Percentiles rank a stretch among this genome's conserved stretches.
Evolutionary conservation across 345 rosid species (phyloP).

Genomic region (Gossypioides kirkii): DNA sequence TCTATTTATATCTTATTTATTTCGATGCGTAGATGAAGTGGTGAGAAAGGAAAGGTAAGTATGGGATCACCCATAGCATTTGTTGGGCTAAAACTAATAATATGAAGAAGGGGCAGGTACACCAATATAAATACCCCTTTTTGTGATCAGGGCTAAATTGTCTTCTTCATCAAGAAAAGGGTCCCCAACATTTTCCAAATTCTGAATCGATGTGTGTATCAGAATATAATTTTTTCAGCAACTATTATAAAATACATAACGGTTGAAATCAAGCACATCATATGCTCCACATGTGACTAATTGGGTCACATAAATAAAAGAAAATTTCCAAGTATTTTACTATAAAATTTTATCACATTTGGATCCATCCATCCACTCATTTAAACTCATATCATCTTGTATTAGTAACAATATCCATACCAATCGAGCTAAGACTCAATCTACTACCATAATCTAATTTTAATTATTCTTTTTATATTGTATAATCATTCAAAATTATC

Average conservation of each 20-base stretch:
- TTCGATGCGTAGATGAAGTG: background rate
- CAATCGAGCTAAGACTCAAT: too few species aligned
- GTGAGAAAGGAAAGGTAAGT: background rate
- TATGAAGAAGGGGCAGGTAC: background rate
- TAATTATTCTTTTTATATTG: too few species aligned
- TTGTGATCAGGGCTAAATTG: slow-evolving; percentile 9
- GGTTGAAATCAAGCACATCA: slow-evolving; percentile 23
- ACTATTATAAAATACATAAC: background rate
- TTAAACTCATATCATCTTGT: fast-evolving
- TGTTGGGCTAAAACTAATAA: slow-evolving; percentile 11
- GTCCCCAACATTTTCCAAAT: slow-evolving; percentile 13
- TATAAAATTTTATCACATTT: background rate
- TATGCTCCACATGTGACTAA: slow-evolving; percentile 28
- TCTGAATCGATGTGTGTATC: background rate
- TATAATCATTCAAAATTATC: too few species aligned
- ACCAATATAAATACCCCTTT: background rate
- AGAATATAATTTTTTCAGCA: background rate
- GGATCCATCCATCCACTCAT: background rate
- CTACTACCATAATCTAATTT: too few species aligned
- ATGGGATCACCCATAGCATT: slow-evolving; percentile 15
- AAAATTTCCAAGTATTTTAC: too few species aligned
- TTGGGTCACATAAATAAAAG: slow-evolving; percentile 15
- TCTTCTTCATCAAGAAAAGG: background rate
- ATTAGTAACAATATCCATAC: fast-evolving
- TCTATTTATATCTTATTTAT: background rate